Conservation (phyloP, 371 early-diverging fungal genomes). For the Haplosporangium sp. region DNA sequence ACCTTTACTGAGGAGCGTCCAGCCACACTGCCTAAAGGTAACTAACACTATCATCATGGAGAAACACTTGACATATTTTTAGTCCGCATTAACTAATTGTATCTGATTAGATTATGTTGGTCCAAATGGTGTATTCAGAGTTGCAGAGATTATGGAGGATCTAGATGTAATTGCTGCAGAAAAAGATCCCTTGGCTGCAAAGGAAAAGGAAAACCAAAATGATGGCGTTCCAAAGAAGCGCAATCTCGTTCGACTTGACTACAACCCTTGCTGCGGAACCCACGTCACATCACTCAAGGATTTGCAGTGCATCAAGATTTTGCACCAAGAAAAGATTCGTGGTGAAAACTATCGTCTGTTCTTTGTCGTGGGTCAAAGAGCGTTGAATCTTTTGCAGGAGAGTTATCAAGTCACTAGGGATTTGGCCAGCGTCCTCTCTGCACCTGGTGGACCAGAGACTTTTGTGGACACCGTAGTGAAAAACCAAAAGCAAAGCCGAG, state of each 20-base stretch:
- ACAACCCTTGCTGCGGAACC: constrained; percentile 89
- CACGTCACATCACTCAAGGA: constrained; percentile 72
- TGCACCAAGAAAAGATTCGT: constrained; percentile 75
- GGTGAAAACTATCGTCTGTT: constrained; percentile 77
- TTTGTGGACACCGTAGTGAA: constrained; percentile 70
- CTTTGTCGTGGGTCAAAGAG: constrained; percentile 77
- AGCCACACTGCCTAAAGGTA: constrained; percentile 64
- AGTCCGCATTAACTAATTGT: no score
- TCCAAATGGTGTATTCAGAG: constrained; percentile 69
- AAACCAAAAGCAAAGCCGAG: constrained; percentile 58
- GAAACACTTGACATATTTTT: background rate
- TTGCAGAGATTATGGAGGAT: constrained; percentile 65
- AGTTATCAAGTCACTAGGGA: constrained; percentile 62
- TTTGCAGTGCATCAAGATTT: constrained; percentile 72
- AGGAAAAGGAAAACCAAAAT: background rate
- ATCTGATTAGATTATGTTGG: constrained; percentile 65
- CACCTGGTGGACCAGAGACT: constrained; percentile 63
- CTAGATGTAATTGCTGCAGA: constrained; percentile 43
- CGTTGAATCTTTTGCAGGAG: constrained; percentile 61
- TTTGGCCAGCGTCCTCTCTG: constrained; percentile 66
- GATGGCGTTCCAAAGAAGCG: constrained; percentile 6
- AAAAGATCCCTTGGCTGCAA: constrained; percentile 25
- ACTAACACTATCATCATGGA: background rate
- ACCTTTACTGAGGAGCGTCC: constrained; percentile 62
- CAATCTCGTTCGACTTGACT: constrained; percentile 60